A percentile compares a stretch with the other conserved stretches of the same genome.
Conservation (phyloP, 192 early-diverging fungal genomes). For the Gryganskiella cystojenkinii region DNA sequence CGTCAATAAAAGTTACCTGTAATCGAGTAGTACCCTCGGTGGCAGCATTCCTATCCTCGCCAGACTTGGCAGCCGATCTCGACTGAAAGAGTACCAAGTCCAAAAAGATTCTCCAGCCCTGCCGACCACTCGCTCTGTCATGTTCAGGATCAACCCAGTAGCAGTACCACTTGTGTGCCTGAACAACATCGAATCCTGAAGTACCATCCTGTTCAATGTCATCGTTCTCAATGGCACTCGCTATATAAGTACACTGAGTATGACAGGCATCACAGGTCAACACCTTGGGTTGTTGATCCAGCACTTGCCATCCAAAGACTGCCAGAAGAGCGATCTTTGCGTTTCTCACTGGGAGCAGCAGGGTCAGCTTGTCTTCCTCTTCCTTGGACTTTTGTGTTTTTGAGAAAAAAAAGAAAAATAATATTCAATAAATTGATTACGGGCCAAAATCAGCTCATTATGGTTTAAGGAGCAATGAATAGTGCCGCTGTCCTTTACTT, state of each 20-base stretch:
- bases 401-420: neutral
- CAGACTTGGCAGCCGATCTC: neutral
- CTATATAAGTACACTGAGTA: constrained; percentile 27
- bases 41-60: neutral
- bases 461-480: too few species aligned
- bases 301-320: constrained; percentile 28
- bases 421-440: neutral
- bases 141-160: constrained; percentile 41
- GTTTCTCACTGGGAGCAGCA: neutral
- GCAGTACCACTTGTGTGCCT: constrained; percentile 49
- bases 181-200: constrained; percentile 21
- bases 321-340: constrained; percentile 21
- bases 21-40: neutral
- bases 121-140: neutral
- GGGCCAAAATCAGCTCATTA: neutral
- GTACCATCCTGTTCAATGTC: constrained; percentile 1
- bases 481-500: too few species aligned
- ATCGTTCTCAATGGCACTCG: neutral
- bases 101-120: constrained; percentile 30
- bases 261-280: constrained; percentile 33
- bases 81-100: neutral
- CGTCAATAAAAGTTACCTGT: neutral
- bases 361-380: neutral
- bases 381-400: constrained; percentile 11
- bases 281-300: neutral